Evolutionary conservation across 2,329 filamentous ascomycete genomes (phyloP), one percentile per base, ranked within the genome.

Genomic region (Epichloe baconii): DNA sequence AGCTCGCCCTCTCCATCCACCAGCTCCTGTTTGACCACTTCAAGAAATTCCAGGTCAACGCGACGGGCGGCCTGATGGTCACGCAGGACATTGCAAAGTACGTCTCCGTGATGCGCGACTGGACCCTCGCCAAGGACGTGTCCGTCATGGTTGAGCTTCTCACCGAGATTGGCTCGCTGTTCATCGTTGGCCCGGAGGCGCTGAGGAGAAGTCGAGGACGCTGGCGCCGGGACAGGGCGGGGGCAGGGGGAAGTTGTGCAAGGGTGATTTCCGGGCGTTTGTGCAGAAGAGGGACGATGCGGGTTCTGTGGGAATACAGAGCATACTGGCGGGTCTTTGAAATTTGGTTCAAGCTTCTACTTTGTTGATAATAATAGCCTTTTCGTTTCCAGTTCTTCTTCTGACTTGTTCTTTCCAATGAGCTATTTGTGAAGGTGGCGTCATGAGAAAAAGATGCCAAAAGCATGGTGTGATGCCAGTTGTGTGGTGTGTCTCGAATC

Each of bases 21-120:
- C 72, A 77, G 47, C 78, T 94, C 10, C 77, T 98, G 4, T 82
- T 98, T 55, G 87, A 93, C 55, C 93, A 98, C 68, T 88, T 97
- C 70, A 93, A 95, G 62, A 89, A 88, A 62, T 98, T 95, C 71
- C 82, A 85, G 54, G 88, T 98, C 57, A 95, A 89, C 59, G 88
- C 90, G 41, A 90, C 91, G 0, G 93, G 93, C 54, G 93, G 89
- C 2, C 79, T 98, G 45, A 93, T 96, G 79, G 88, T 97, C 26
- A 91, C 86, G 37, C 95, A 97, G 70, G 93, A 98, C 64, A 90
- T 97, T 66, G 88, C 88, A 37, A 89, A 88, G 64, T 98, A 98
- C 66, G 86, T 87, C 8, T 85, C 90, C 54, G 80, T 95, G 11
- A 76, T 98, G 57, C 82, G 87, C 55, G 82, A 82, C 36, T 97